These are phyloP conservation scores for Malus fusca DNA, from an alignment of 306 rosid species.

Conservation along the genomic window DNA sequence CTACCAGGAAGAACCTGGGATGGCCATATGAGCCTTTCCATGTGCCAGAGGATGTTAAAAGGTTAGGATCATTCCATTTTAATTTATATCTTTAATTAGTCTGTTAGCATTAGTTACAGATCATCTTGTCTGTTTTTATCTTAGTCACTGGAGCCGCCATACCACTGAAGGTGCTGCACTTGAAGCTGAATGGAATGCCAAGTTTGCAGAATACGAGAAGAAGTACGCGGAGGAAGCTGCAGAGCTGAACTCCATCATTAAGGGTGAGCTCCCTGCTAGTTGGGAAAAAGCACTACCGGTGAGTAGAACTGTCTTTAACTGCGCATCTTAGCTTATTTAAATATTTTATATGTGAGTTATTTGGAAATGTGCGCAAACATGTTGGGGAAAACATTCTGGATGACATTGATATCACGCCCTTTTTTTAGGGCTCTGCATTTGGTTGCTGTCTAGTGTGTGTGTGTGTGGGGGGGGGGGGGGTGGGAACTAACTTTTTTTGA, in stretches of 20 bases:
- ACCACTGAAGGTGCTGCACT: conserved; percentile 61
- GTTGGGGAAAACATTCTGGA: background rate
- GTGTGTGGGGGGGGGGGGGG: too few species aligned
- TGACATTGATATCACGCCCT: background rate
- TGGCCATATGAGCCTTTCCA: conserved; percentile 98
- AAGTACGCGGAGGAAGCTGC: conserved; percentile 81
- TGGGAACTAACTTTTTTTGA: background rate
- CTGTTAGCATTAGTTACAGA: conserved; percentile 13
- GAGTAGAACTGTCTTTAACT: conserved; percentile 19
- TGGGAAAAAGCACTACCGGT: conserved; percentile 99
- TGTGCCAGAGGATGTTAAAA: conserved; percentile 90
- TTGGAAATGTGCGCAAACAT: background rate
- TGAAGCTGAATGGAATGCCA: conserved; percentile 88
- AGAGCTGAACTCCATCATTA: conserved; percentile 60
- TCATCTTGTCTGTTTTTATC: conserved; percentile 6
- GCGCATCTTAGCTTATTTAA: background rate
- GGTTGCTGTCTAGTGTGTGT: background rate
- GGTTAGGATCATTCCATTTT: conserved; percentile 31
- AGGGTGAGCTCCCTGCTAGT: conserved; percentile 71
- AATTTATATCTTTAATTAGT: background rate
- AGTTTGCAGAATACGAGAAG: conserved; percentile 86
- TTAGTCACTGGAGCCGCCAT: conserved; percentile 97
- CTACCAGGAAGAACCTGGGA: conserved; percentile 86
- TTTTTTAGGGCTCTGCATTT: background rate
- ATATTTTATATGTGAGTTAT: background rate